Conservation (phyloP, 164 flowering plant genomes). For the Berberis thunbergii region DNA sequence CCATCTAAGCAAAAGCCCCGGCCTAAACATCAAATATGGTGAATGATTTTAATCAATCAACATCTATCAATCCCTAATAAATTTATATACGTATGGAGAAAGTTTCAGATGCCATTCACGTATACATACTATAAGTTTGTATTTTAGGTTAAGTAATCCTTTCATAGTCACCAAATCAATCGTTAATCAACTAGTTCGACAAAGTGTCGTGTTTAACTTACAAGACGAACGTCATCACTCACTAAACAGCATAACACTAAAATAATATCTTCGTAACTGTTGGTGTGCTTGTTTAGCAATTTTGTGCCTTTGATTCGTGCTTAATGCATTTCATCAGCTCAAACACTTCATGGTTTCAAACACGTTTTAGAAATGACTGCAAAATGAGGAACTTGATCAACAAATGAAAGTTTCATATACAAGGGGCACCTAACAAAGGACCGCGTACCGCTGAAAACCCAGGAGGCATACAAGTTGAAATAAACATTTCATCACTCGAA, state of each 20-base stretch:
- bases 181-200: background rate
- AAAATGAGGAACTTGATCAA: too few relatives aligned
- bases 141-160: slow-evolving; percentile 7
- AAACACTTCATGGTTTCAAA: background rate
- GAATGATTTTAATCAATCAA: slow-evolving; percentile 53
- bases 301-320: background rate
- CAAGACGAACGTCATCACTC: too few relatives aligned
- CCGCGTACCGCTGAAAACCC: too few relatives aligned
- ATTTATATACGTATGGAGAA: slow-evolving; percentile 14
- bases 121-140: slow-evolving; percentile 6
- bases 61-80: slow-evolving; percentile 2
- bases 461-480: too few relatives aligned
- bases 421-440: too few relatives aligned
- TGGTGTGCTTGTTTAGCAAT: background rate
- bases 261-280: too few relatives aligned
- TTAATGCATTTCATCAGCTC: background rate
- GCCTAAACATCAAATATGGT: slow-evolving; percentile 58
- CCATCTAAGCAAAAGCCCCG: slow-evolving; percentile 62
- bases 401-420: too few relatives aligned
- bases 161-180: background rate
- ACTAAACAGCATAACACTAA: background rate
- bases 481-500: too few relatives aligned
- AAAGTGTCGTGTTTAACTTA: background rate
- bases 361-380: too few relatives aligned
- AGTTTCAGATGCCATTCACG: background rate